These are phyloP conservation scores for Graphilbum fragrans DNA, from an alignment of 2,329 filamentous ascomycete genomes.

Conservation along the genomic window DNA sequence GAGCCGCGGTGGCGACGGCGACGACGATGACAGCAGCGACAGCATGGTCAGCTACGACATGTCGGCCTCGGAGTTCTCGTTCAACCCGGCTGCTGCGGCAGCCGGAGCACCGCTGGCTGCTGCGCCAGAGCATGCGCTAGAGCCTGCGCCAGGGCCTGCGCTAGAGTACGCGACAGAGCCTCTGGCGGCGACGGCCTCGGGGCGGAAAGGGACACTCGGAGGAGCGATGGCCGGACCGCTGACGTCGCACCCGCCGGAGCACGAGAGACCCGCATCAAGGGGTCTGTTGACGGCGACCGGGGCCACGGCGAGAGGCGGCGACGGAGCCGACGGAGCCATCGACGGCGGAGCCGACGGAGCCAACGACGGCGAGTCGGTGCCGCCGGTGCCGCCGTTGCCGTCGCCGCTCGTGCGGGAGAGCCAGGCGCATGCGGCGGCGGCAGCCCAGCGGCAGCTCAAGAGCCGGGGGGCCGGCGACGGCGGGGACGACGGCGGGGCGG, in stretches of 20 bases:
- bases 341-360: slow-evolving; percentile 14
- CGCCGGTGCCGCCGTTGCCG: slow-evolving; percentile 45
- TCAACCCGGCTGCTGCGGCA: slow-evolving; percentile 28
- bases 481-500: slow-evolving; percentile 22
- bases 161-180: background rate
- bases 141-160: too few relatives aligned
- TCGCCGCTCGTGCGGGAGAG: slow-evolving; percentile 12
- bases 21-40: slow-evolving; percentile 46
- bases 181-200: background rate
- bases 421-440: slow-evolving; percentile 1
- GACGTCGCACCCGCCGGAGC: slow-evolving; percentile 27
- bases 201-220: background rate
- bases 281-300: background rate
- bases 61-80: slow-evolving; percentile 54
- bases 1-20: slow-evolving; percentile 23
- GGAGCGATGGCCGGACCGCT: slow-evolving; percentile 20
- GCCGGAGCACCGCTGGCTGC: background rate
- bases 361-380: slow-evolving; percentile 27
- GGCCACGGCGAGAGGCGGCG: too few relatives aligned
- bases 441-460: slow-evolving; percentile 15
- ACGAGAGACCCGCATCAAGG: background rate
- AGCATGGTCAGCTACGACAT: slow-evolving; percentile 62
- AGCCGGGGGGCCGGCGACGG: slow-evolving; percentile 28
- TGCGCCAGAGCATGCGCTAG: too few relatives aligned
- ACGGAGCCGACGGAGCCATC: too few relatives aligned